Evolutionary conservation across 1,284 basidiomycete species (phyloP), one percentile per base, ranked within the genome.

Genomic region (Cutaneotrichosporon spelunceum): DNA sequence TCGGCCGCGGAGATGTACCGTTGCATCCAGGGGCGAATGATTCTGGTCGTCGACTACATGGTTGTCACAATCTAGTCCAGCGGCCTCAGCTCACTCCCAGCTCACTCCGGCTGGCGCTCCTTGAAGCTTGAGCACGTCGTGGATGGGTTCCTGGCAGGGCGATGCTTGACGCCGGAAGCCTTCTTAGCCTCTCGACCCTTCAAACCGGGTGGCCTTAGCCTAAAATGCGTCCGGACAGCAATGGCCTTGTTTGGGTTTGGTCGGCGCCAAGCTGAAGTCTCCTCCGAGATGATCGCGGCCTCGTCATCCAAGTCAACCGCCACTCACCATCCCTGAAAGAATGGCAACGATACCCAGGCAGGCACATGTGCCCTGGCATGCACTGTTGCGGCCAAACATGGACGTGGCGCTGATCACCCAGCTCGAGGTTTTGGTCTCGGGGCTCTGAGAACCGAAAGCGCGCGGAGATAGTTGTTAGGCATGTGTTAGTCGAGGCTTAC

Each of bases 121-220:
- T 50, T 30, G 48, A 50, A 50, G 26, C 4, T 13, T n/a, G 26
- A 29, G 21, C 27, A 50, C 27, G 11, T 49, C 48, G 16, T 48
- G 34, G 27, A 50, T 10, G 27, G n/a, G 8, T 2, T 54, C 44
- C 52, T 62, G 49, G 55, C 59, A 13, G 42, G 14, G 13, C 60
- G 50, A 57, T 78, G 76, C 49, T 68, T 60, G 59, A 76, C 56
- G 19, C 72, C 76, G 26, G 76, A 61, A 11, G 68, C 67, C 48
- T 67, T 65, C 11, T 64, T 62, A 9, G 69, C 71, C 62, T 78
- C n/a, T 78, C 23, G 63, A 56, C 8, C 74, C 73, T 26, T 69
- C 66, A 54, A 70, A 67, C 13, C 68, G 27, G 8, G 48, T 30
- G 14, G 48, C 48, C 27, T n/a, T 50, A 13, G 24, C 26, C 27